Evolutionary conservation across 2,329 filamentous ascomycete species (phyloP).

Genomic region (Cladosporium sp.): DNA sequence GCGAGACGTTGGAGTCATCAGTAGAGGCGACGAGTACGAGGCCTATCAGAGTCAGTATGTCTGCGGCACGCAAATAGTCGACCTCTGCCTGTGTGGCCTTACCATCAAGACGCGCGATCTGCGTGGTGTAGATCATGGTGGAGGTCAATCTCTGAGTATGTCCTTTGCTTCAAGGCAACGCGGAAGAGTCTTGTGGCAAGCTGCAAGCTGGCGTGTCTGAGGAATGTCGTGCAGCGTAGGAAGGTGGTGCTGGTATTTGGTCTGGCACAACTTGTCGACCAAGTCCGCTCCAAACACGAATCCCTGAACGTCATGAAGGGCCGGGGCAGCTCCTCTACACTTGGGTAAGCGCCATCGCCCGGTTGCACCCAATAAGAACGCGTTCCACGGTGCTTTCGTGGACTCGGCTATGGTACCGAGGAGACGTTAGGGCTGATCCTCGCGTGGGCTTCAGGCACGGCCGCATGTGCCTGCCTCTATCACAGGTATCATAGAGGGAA

Average conservation of each 20-base stretch:
- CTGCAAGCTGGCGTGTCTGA: not conserved
- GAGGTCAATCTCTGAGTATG: not conserved
- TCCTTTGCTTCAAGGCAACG: not conserved
- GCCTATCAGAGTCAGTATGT: constrained; percentile 36
- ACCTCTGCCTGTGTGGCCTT: constrained; percentile 34
- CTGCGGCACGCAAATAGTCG: constrained; percentile 41
- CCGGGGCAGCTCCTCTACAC: not conserved
- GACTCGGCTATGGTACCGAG: not conserved
- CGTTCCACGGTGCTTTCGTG: not conserved
- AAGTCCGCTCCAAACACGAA: not conserved
- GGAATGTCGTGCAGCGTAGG: not conserved
- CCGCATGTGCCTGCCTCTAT: not conserved
- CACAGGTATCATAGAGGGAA: too few species aligned
- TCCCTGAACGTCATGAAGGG: not conserved
- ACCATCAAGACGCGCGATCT: constrained; percentile 86
- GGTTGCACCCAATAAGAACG: not conserved
- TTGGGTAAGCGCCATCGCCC: constrained; percentile 2
- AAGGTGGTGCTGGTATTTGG: not conserved
- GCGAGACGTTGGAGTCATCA: constrained; percentile 76
- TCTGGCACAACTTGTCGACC: not conserved
- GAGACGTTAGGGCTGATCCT: not conserved
- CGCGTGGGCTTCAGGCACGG: not conserved
- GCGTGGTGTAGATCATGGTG: constrained; percentile 57
- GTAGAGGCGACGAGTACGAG: constrained; percentile 92
- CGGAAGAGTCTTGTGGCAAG: not conserved